Conservation (phyloP, 164 flowering plant species). For the Kingdonia uniflora region DNA sequence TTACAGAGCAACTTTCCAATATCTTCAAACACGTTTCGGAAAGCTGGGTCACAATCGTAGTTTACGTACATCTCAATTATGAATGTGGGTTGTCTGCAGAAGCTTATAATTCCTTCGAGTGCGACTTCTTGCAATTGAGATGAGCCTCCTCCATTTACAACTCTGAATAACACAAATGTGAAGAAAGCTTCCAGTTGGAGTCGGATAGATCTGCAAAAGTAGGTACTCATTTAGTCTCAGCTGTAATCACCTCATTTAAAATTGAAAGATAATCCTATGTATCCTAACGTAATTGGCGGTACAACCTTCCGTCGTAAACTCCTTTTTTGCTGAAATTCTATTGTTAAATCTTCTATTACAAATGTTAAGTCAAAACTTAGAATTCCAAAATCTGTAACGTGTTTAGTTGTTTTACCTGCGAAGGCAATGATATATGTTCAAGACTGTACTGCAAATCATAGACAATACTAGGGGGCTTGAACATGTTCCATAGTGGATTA, state of each 20-base stretch:
- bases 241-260: not conserved
- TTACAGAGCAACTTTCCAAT: conserved; percentile 71
- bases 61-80: conserved; percentile 59
- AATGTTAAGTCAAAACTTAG: not conserved
- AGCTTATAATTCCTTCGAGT: conserved; percentile 71
- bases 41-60: conserved; percentile 67
- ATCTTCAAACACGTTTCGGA: conserved; percentile 59
- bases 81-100: conserved; percentile 77
- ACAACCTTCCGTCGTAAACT: too few species aligned
- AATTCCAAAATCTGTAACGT: not conserved
- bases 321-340: too few species aligned
- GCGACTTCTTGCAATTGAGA: conserved; percentile 72
- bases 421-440: conserved; percentile 66
- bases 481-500: conserved; percentile 57
- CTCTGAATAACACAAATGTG: conserved; percentile 47
- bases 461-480: conserved; percentile 62
- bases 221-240: not conserved
- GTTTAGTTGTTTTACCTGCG: conserved; percentile 37
- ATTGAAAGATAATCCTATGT: not conserved
- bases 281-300: too few species aligned
- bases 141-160: conserved; percentile 22
- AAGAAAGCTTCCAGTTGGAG: conserved; percentile 90
- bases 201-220: conserved; percentile 48
- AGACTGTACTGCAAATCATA: conserved; percentile 77
- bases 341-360: too few species aligned